Evolutionary conservation across 163 green algal species (phyloP), one percentile per base, ranked within the genome.

Genomic region (Trebouxia gelatinosa): DNA sequence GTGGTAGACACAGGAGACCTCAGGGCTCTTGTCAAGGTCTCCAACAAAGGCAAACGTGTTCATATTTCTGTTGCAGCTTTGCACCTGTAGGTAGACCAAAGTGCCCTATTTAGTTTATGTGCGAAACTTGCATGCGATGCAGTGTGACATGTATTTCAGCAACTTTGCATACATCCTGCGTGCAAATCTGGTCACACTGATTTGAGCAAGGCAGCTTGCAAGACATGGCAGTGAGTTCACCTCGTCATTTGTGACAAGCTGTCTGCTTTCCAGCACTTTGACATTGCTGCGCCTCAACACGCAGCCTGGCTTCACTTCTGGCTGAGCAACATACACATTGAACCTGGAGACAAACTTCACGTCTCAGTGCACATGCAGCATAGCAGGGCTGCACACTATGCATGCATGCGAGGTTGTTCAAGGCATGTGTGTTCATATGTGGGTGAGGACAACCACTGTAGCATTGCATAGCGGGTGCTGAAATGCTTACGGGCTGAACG

Each of bases 41-140:
- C 95, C 94, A 34, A 98, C 94, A 85, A 96, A 99, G 0, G 94
- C 96, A 90, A 99, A 99, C 5, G 96, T 99, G 87, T 99, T 99
- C 94, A 98, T 98, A 82, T 94, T 94, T 21, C 90, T 84, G 85
- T 97, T 98, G 90, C 96, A 99, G 28, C 87, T 75, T 65, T 93
- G 84, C 58, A 94, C 90, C 85, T 92, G 81, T 65, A 74, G 5
- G 21, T 59, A 19, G 1, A 1, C 26, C 3, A 19, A n/a, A n/a
- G n/a, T n/a, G n/a, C n/a, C n/a, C n/a, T n/a, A n/a, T n/a, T n/a
- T n/a, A n/a, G n/a, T 29, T 19, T 23, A 59, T 59, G 48, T 59
- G 48, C 23, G 48, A 19, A 59, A 19, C 48, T 7, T 19, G 48
- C 48, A 28, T 59, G 19, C 23, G 48, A 19, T 59, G 48, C 48